Evolutionary conservation across 108 stramenopile species (phyloP).

Genomic region (Stephanodiscus triporus): DNA sequence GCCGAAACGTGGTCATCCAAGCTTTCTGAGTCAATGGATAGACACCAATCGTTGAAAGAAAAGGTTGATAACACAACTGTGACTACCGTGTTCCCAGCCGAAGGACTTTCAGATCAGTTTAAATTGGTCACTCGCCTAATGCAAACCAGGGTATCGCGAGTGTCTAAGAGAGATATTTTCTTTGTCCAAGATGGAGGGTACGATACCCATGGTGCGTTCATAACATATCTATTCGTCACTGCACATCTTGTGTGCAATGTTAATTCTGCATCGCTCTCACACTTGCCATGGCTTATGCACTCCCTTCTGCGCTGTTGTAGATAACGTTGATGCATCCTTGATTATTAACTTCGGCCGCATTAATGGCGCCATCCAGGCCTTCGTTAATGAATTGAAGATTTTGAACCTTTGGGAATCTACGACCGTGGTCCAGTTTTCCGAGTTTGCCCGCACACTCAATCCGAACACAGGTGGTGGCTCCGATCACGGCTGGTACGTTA

Average conservation of each 20-base stretch:
- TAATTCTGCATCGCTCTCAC: conserved; percentile 23
- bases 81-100: conserved; percentile 37
- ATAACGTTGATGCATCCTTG: not conserved
- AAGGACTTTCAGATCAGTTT: conserved; percentile 23
- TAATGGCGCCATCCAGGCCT: conserved; percentile 49
- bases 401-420: conserved; percentile 58
- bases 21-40: conserved; percentile 24
- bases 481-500: conserved; percentile 75
- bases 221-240: not conserved
- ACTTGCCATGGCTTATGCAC: not conserved
- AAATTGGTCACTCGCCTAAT: conserved; percentile 47
- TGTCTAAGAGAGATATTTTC: conserved; percentile 53
- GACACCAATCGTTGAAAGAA: conserved; percentile 25
- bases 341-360: conserved; percentile 17
- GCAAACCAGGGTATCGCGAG: conserved; percentile 30
- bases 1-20: conserved; percentile 52
- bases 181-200: conserved; percentile 55
- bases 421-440: conserved; percentile 57
- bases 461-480: conserved; percentile 70
- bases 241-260: conserved; percentile 6
- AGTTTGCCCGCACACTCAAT: conserved; percentile 75
- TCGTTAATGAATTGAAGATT: conserved; percentile 56
- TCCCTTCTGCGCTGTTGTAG: not conserved
- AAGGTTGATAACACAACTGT: conserved; percentile 32
- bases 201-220: conserved; percentile 55